Conservation (phyloP, 257 asterid genomes). For the Solanum bulbocastanum region DNA sequence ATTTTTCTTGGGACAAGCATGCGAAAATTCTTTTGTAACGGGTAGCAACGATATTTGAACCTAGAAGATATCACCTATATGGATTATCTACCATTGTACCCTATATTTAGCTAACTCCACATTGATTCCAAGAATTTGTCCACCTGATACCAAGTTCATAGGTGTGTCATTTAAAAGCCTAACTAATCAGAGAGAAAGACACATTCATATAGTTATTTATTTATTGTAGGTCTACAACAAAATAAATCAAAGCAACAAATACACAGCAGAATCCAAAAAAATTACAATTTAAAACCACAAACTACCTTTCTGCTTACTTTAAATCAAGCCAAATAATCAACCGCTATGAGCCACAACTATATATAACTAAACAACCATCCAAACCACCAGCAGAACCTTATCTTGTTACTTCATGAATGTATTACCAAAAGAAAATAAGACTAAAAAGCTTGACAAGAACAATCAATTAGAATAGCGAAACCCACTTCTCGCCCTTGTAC, state of each 20-base stretch:
- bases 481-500: neutral
- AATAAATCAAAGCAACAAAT: neutral
- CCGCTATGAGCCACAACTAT: neutral
- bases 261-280: neutral
- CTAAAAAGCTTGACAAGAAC: neutral
- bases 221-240: neutral
- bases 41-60: neutral
- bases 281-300: neutral
- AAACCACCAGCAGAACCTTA: neutral
- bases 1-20: neutral
- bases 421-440: neutral
- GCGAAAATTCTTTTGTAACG: neutral
- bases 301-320: neutral
- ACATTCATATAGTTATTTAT: neutral
- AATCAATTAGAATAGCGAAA: neutral
- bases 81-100: neutral
- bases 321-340: neutral
- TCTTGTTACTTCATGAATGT: neutral
- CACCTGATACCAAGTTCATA: neutral
- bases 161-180: neutral
- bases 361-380: neutral
- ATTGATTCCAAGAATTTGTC: neutral
- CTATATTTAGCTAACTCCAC: neutral
- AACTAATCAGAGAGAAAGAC: neutral
- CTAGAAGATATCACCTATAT: neutral